Base-by-base conservation (phyloP, 202 grass and related monocot species). In the Schoenoplectus tabernaemontani region DNA sequence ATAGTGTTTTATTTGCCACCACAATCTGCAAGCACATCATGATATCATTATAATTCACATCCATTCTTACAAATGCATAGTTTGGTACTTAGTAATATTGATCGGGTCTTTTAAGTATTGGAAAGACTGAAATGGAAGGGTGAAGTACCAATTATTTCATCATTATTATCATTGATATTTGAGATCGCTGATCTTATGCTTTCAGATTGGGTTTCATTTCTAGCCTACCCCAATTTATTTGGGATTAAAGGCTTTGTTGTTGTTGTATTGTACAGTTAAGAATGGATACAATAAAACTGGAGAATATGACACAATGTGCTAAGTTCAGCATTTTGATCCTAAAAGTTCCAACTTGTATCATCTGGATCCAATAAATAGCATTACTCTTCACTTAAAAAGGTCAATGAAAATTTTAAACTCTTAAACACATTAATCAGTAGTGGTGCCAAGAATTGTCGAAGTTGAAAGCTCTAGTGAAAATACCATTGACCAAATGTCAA, bases 1-100 rank as follows among this genome's bases (percentile, higher is more conserved):
- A 87, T 47, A 92, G 80, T 75, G 33, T 69, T 88, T 88, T 90
- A 96, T 78, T 87, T 9, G 89, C 89, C 3, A 5, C 6, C 4
- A 78, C 87, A 79, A 96, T 85, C 93, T 96, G 83, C 71, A 85
- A 78, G 75, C 51, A 53, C 34, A 59, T 16, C 32, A 54, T 60
- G 17, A 85, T 56, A 15, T 59, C 8, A 63, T 69, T 5, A 85
- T 69, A 36, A 80, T 32, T 59, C 26, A 46, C 11, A 72, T 42
- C 24, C 36, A 20, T 76, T 63, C 22, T 22, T 79, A 51, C 5
- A 63, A 81, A 50, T 24, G 37, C 42, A 28, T 28, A 82, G 20
- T 22, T 53, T 59, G 46, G 30, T 39, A 44, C 36, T 23, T 72
- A 69, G 12, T 67, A 23, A 72, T 73, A 13, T 15, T 51, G 69